Evolutionary conservation across 2,329 filamentous ascomycete species (phyloP).

Genomic region (Colletotrichum eremochloae): DNA sequence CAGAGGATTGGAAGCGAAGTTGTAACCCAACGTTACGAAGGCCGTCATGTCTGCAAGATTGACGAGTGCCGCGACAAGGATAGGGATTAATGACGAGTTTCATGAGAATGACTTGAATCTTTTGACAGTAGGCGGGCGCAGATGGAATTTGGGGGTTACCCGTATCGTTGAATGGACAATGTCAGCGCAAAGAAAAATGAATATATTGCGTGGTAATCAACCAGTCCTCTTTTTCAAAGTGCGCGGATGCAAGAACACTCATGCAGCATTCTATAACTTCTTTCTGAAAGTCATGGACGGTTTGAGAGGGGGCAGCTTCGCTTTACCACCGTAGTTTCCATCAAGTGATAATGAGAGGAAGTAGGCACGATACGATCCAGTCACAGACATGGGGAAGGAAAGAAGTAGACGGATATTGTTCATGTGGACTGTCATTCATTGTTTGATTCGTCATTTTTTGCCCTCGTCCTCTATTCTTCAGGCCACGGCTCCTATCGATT

Average conservation of each 20-base stretch:
- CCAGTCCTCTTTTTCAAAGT: too few relatives aligned
- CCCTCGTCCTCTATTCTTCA: neutral
- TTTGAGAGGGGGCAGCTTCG: neutral
- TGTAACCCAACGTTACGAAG: slow-evolving; percentile 4
- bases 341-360: too few relatives aligned
- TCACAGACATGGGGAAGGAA: neutral
- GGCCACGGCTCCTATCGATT: neutral
- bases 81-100: neutral
- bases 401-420: neutral
- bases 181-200: neutral
- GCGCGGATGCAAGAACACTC: neutral
- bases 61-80: neutral
- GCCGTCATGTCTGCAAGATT: neutral
- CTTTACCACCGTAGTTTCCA: neutral
- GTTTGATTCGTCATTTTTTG: neutral
- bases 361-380: neutral
- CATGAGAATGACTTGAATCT: neutral
- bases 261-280: neutral
- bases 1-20: neutral
- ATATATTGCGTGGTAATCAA: neutral
- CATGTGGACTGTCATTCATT: neutral
- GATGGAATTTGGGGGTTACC: neutral
- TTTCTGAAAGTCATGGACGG: neutral
- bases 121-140: neutral
- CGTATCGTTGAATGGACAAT: neutral